Conservation (phyloP, 305 asterid species). For the Andrographis paniculata region DNA sequence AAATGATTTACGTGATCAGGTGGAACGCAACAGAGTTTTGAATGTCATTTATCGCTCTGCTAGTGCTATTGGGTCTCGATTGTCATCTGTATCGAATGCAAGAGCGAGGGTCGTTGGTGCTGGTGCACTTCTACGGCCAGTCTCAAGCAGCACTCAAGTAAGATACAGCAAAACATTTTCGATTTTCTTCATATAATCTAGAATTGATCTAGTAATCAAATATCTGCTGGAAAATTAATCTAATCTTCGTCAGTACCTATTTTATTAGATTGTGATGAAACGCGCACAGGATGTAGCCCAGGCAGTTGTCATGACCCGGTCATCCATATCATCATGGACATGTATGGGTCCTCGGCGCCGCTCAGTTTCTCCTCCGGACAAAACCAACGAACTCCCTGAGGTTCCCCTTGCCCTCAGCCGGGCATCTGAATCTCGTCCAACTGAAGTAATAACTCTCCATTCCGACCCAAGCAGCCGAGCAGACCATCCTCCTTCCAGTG, state of each 20-base stretch:
- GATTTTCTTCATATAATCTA: not conserved
- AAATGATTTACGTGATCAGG: slow-evolving; percentile 83
- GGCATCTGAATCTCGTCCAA: slow-evolving; percentile 34
- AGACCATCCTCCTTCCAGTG: slow-evolving; percentile 45
- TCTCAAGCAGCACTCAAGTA: slow-evolving; percentile 81
- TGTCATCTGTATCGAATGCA: slow-evolving; percentile 79
- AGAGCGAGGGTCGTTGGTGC: slow-evolving; percentile 86
- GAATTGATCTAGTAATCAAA: no score
- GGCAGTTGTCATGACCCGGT: slow-evolving; percentile 70
- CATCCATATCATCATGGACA: slow-evolving; percentile 72
- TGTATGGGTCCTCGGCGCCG: slow-evolving; percentile 91
- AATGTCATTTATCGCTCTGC: slow-evolving; percentile 75
- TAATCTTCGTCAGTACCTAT: slow-evolving; percentile 9
- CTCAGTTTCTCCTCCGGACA: slow-evolving; percentile 30
- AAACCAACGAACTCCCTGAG: slow-evolving; percentile 40
- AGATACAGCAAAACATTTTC: slow-evolving; percentile 10
- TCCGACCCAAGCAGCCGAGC: slow-evolving; percentile 24
- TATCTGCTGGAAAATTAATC: no score
- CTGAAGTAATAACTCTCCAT: slow-evolving; percentile 27
- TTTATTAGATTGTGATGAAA: slow-evolving; percentile 64
- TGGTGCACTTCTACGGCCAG: slow-evolving; percentile 78
- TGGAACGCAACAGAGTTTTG: slow-evolving; percentile 57
- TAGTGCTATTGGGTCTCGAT: slow-evolving; percentile 75
- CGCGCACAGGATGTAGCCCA: slow-evolving; percentile 94
- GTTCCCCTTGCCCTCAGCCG: slow-evolving; percentile 38